Base-by-base conservation (phyloP, 306 rosid species). In the Arachis stenosperma region DNA sequence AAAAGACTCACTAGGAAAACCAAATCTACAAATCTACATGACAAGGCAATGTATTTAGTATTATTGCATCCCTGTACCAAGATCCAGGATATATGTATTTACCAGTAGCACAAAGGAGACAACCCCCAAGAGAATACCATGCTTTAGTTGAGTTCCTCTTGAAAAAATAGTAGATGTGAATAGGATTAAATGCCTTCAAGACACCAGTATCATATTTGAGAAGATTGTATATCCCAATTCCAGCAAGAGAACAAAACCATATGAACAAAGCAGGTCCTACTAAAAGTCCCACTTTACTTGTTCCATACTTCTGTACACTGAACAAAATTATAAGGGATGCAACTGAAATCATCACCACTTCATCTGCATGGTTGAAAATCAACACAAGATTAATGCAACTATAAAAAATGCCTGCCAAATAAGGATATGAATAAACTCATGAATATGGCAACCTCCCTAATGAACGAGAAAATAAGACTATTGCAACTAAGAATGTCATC, bases 61-160 rank as follows among this genome's bases (percentile, higher is more conserved):
- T 54, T 65, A 43, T 52, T 62, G 67, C 75, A 75, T 40, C 64
- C 50, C 42, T 62, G 62, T 57, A 65, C 52, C 61, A 81, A 43
- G 61, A 60, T 70, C 66, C 78, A 59, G 77, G 46, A 48, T 13
- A 43, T 60, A 54, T 61, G 43, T 68, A 56, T 78, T 86, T 84
- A 94, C 98, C 98, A 68, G 98, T 94, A 70, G 97, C 98, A 81
- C 97, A 91, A 69, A 91, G 89, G 75, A 94, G 88, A 84, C 98
- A 94, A 41, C 98, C 98, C 79, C 96, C 98, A 67, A 94, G 97
- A 84, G 95, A 72, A 80, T 88, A 94, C 96, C 97, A 94, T 15
- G 97, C 97, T 78, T 89, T 94, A 65, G 86, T 88, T 64, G 98
- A 88, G 88, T 94, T 88, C 89, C 98, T 89, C 87, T 94, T 63